Evolutionary conservation across 202 grass and related monocot genomes (phyloP).

Genomic region (Dendrocalamus latiflorus): DNA sequence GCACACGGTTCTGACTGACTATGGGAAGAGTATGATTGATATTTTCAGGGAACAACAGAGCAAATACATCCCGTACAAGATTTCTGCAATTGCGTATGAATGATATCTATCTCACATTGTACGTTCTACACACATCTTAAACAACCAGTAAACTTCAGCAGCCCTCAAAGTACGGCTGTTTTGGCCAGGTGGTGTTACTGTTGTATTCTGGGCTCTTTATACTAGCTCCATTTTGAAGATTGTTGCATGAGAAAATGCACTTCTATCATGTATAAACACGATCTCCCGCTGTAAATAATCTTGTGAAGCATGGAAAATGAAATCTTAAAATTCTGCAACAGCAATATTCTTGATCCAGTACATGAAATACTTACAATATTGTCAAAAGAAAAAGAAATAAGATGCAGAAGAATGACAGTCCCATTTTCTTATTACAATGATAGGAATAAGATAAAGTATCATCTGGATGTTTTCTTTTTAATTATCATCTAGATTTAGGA

Average conservation of each 20-base stretch:
- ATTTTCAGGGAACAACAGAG: conserved; percentile 9
- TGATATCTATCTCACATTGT: background rate
- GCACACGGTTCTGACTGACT: conserved; percentile 1
- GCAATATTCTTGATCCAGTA: background rate
- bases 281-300: conserved; percentile 38
- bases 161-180: background rate
- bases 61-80: background rate
- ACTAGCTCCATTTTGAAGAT: background rate
- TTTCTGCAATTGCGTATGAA: background rate
- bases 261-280: background rate
- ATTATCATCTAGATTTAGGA: no score
- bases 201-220: background rate
- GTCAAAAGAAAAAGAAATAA: background rate
- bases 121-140: background rate
- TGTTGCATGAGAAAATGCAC: conserved; percentile 2
- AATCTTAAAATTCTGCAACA: background rate
- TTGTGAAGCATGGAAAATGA: background rate
- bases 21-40: background rate
- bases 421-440: background rate
- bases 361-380: background rate
- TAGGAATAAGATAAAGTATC: background rate
- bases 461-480: no score
- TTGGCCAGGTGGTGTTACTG: background rate
- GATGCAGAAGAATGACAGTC: background rate
- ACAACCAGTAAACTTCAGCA: background rate